Evolutionary conservation across 1,139 yeast genomes (phyloP).

Genomic region (Pneumocystis wakefieldiae): DNA sequence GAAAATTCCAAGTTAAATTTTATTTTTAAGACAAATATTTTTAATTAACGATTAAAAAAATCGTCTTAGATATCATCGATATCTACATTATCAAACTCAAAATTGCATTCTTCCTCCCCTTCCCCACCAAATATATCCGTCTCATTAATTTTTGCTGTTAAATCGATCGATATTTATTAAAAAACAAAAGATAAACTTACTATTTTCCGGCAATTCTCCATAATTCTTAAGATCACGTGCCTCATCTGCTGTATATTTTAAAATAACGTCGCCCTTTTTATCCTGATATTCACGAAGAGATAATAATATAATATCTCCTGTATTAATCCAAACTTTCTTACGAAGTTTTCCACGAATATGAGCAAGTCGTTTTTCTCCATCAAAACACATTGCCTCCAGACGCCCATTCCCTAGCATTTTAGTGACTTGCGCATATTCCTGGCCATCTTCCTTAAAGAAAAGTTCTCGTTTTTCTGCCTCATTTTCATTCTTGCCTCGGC

Average conservation of each 20-base stretch:
- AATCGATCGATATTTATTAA: neutral
- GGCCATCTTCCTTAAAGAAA: slow-evolving; percentile 84
- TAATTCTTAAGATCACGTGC: slow-evolving; percentile 90
- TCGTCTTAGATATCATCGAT: neutral
- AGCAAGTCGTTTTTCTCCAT: slow-evolving; percentile 84
- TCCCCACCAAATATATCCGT: slow-evolving; percentile 94
- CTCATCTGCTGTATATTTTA: slow-evolving; percentile 92
- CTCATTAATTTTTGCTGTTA: slow-evolving; percentile 90
- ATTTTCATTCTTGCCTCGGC: slow-evolving; percentile 79
- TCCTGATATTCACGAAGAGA: slow-evolving; percentile 98
- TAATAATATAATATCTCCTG: slow-evolving; percentile 91
- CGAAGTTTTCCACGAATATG: slow-evolving; percentile 98
- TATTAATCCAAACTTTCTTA: slow-evolving; percentile 98
- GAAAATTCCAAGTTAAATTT: too few relatives aligned
- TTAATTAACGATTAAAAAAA: neutral
- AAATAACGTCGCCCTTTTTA: slow-evolving; percentile 94
- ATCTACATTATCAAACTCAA: slow-evolving; percentile 90
- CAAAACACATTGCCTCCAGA: slow-evolving; percentile 88
- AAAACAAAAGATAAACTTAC: neutral
- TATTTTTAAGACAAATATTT: too few relatives aligned
- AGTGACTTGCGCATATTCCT: slow-evolving; percentile 95
- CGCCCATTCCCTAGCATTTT: slow-evolving; percentile 98
- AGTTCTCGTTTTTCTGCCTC: slow-evolving; percentile 89
- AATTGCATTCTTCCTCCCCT: slow-evolving; percentile 93
- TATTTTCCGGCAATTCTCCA: slow-evolving; percentile 74